Conservation (phyloP, 163 green algal genomes). For the Scenedesmus sp. region DNA sequence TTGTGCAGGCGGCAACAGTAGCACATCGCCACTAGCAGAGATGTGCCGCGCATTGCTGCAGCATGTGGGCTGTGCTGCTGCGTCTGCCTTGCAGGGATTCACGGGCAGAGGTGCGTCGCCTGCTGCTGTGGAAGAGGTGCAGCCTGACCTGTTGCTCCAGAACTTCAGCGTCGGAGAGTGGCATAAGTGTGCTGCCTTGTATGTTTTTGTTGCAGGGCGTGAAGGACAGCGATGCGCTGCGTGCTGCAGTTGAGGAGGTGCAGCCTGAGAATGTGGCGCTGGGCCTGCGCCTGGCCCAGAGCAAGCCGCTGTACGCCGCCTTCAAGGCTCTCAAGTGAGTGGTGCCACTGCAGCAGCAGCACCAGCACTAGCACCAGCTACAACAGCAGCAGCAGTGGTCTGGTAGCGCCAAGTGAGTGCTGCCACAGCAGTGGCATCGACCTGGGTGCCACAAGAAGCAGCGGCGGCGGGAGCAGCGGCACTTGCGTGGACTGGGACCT, state of each 20-base stretch:
- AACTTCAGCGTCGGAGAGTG: too few relatives aligned
- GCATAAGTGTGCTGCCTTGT: too few relatives aligned
- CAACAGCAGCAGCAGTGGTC: neutral
- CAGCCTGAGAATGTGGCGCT: constrained; percentile 95
- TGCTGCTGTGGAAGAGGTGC: constrained; percentile 87
- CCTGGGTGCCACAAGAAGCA: too few relatives aligned
- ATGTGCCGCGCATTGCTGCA: too few relatives aligned
- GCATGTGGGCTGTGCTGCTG: too few relatives aligned
- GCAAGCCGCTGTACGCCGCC: constrained; percentile 88
- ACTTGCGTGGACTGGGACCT: too few relatives aligned
- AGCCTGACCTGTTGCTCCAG: constrained; percentile 85
- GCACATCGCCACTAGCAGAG: too few relatives aligned
- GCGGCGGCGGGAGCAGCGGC: too few relatives aligned
- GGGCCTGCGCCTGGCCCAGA: constrained; percentile 88
- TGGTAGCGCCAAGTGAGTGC: too few relatives aligned
- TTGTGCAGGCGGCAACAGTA: too few relatives aligned
- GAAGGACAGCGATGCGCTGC: constrained; percentile 88
- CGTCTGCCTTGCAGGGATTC: constrained; percentile 71
- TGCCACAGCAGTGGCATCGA: too few relatives aligned
- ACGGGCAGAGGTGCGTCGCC: constrained; percentile 89
- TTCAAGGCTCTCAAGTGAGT: constrained; percentile 75
- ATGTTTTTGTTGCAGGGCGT: constrained; percentile 75
- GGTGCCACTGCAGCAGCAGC: neutral
- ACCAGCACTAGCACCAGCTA: neutral
- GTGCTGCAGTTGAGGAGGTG: constrained; percentile 89